Conservation (phyloP, 1,284 basidiomycete species). For the Nidula niveotomentosa region DNA sequence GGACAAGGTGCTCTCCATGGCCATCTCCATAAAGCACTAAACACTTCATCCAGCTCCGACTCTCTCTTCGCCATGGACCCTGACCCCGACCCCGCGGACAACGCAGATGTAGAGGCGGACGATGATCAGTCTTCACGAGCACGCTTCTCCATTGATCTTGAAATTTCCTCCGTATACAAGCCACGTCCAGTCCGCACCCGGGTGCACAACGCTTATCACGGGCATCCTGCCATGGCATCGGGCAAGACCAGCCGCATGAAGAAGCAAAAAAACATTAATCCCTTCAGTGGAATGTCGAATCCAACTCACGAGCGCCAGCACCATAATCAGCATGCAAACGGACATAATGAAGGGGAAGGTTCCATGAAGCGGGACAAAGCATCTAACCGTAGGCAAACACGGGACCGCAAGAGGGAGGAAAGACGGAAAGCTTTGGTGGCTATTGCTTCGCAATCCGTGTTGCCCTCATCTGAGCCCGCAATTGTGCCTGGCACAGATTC, state of each 20-base stretch:
- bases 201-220: constrained; percentile 23
- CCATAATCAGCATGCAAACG: neutral
- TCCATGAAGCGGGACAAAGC: constrained; percentile 26
- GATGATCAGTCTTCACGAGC: constrained; percentile 8
- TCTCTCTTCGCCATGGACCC: constrained; percentile 48
- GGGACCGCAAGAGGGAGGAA: constrained; percentile 45
- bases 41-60: constrained; percentile 5
- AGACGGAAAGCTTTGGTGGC: constrained; percentile 23
- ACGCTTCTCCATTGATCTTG: constrained; percentile 50
- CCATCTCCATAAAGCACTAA: neutral
- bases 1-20: neutral
- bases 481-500: too few species aligned
- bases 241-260: constrained; percentile 36
- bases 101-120: constrained; percentile 38
- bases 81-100: constrained; percentile 34
- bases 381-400: constrained; percentile 40
- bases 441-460: constrained; percentile 16
- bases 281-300: neutral
- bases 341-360: constrained; percentile 2
- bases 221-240: constrained; percentile 16
- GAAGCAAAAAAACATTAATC: constrained; percentile 27
- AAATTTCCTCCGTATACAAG: constrained; percentile 70
- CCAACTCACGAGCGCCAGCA: neutral
- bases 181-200: constrained; percentile 61
- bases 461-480: neutral